Evolutionary conservation across 148 eudicot species (phyloP).

Genomic region (Cornus controversa): DNA sequence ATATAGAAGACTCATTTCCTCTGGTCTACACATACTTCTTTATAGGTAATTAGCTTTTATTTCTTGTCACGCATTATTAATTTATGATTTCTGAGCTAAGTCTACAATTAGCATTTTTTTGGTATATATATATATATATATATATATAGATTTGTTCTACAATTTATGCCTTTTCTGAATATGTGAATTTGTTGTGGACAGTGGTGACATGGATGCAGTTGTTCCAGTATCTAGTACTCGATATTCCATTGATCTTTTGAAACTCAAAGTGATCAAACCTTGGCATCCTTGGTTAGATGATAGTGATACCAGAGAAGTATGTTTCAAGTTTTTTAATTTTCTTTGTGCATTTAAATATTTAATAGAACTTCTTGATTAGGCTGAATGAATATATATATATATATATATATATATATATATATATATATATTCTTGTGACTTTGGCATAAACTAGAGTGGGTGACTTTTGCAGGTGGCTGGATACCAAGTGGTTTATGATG

Average conservation of each 20-base stretch:
- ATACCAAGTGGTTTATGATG: slow-evolving; percentile 26
- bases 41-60: slow-evolving; percentile 22
- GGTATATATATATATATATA: too few relatives aligned
- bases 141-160: too few relatives aligned
- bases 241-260: slow-evolving; percentile 26
- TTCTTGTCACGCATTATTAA: neutral
- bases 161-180: too few relatives aligned
- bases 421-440: neutral
- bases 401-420: too few relatives aligned
- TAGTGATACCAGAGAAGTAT: slow-evolving; percentile 19
- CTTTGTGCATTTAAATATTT: too few relatives aligned
- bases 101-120: too few relatives aligned
- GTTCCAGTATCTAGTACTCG: slow-evolving; percentile 37
- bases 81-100: too few relatives aligned
- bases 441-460: neutral
- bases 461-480: slow-evolving; percentile 21
- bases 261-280: slow-evolving; percentile 28
- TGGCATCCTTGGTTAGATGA: slow-evolving; percentile 31
- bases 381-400: neutral
- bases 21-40: slow-evolving; percentile 32
- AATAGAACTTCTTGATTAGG: neutral
- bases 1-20: slow-evolving; percentile 32
- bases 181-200: slow-evolving; percentile 9
- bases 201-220: slow-evolving; percentile 38
- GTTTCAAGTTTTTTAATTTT: neutral